Evolutionary conservation across 1,284 basidiomycete genomes (phyloP).

Genomic region (Mycosarcoma mackinlayi): DNA sequence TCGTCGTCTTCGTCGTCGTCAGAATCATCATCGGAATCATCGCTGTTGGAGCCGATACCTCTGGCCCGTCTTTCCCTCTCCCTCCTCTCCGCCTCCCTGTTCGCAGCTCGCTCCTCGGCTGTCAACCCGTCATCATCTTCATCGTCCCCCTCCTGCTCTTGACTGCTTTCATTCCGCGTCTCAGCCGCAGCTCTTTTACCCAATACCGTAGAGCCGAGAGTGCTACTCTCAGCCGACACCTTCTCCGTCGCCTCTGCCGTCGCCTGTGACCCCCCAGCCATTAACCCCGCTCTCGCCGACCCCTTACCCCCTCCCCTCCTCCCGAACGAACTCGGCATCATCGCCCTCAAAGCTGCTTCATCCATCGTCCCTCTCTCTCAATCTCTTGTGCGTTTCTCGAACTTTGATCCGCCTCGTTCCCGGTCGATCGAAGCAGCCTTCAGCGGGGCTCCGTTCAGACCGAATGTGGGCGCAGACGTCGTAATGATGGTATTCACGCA

Average conservation of each 20-base stretch:
- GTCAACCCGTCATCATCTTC: slow-evolving; percentile 58
- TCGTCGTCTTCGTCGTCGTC: slow-evolving; percentile 21
- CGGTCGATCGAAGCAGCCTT: neutral
- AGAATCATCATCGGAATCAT: slow-evolving; percentile 21
- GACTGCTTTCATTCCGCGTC: neutral
- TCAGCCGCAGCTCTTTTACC: slow-evolving; percentile 13
- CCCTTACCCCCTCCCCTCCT: slow-evolving; percentile 17
- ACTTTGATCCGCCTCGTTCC: neutral
- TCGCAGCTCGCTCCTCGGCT: slow-evolving; percentile 51
- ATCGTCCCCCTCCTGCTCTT: slow-evolving; percentile 15
- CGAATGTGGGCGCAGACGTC: too few species aligned
- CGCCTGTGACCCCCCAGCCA: too few species aligned
- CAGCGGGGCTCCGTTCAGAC: too few species aligned
- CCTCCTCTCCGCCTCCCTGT: slow-evolving; percentile 13
- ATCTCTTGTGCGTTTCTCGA: neutral
- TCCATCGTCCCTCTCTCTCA: slow-evolving; percentile 49
- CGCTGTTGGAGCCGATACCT: slow-evolving; percentile 5
- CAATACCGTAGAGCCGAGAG: slow-evolving; percentile 7
- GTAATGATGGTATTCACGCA: too few species aligned
- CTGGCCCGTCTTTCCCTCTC: slow-evolving; percentile 20
- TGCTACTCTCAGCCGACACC: too few species aligned
- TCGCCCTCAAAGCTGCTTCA: slow-evolving; percentile 62
- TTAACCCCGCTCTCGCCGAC: neutral
- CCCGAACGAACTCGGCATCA: slow-evolving; percentile 64
- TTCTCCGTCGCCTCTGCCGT: too few species aligned